Percentiles rank a stretch among this genome's conserved stretches.
Conservation (phyloP, 768 basidiomycete genomes). For the Russula lepida region DNA sequence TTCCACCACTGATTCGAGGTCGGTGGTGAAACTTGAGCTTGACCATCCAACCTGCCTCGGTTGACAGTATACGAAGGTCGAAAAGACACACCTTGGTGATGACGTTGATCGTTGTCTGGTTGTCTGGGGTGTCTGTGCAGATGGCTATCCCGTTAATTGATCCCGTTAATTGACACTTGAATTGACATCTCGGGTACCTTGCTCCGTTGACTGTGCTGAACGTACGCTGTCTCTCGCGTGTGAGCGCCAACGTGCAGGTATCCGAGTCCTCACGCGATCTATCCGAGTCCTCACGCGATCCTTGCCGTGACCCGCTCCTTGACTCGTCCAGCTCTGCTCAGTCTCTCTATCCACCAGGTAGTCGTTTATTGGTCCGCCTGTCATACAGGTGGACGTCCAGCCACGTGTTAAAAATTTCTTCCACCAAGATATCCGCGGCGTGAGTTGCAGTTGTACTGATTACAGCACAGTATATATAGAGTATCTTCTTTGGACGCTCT, state of each 20-base stretch:
- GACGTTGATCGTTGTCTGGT: no score
- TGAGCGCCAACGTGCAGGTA: neutral
- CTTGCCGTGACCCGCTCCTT: neutral
- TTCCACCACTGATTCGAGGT: neutral
- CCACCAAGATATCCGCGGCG: neutral
- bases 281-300: neutral
- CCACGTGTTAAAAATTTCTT: neutral
- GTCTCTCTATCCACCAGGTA: neutral
- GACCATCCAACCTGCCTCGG: neutral
- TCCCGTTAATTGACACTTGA: no score
- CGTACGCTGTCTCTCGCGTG: no score
- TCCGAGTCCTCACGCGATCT: neutral
- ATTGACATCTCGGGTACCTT: no score
- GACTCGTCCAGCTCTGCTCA: neutral
- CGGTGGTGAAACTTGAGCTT: neutral
- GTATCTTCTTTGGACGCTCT: no score
- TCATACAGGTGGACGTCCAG: neutral
- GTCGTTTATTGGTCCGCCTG: neutral
- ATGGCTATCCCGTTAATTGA: no score
- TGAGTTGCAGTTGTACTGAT: neutral
- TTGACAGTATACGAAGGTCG: neutral
- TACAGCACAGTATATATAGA: neutral
- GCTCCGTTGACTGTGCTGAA: neutral
- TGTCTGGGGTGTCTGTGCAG: no score
- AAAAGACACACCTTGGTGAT: no score